Percentiles rank a stretch among this genome's conserved stretches.
These are phyloP conservation scores for Komagataella mondaviorum DNA, from an alignment of 805 yeast genomes.

Conservation along the genomic window DNA sequence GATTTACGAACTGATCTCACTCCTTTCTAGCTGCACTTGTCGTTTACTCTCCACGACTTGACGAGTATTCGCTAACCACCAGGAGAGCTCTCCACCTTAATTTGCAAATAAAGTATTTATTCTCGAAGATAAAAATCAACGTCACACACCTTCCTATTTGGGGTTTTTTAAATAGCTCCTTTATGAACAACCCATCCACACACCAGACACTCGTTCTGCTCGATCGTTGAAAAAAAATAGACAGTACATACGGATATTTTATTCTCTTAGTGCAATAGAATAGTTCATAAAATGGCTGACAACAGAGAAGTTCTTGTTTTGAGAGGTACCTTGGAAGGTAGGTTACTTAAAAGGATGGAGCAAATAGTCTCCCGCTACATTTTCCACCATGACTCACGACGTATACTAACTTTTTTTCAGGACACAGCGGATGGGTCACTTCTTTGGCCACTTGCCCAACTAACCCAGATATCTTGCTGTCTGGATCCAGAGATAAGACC, in stretches of 20 bases:
- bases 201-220: not conserved
- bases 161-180: constrained; percentile 9
- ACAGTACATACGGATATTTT: not conserved
- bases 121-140: not conserved
- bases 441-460: constrained; percentile 95
- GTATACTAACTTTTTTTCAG: constrained; percentile 12
- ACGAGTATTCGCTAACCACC: not conserved
- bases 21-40: no score
- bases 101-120: no score
- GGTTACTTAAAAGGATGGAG: constrained; percentile 6
- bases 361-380: not conserved
- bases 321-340: constrained; percentile 98
- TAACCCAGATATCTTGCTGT: constrained; percentile 94
- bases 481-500: constrained; percentile 98
- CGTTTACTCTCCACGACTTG: not conserved
- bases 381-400: not conserved
- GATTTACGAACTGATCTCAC: no score
- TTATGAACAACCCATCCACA: not conserved
- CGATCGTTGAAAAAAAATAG: constrained; percentile 1
- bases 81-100: not conserved
- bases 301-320: constrained; percentile 90
- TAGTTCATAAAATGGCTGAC: constrained; percentile 3
- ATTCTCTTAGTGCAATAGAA: not conserved
- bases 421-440: constrained; percentile 96
- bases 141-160: not conserved